Conservation (phyloP, 2,329 filamentous ascomycete species). For the Cladosporium cucumerinum region DNA sequence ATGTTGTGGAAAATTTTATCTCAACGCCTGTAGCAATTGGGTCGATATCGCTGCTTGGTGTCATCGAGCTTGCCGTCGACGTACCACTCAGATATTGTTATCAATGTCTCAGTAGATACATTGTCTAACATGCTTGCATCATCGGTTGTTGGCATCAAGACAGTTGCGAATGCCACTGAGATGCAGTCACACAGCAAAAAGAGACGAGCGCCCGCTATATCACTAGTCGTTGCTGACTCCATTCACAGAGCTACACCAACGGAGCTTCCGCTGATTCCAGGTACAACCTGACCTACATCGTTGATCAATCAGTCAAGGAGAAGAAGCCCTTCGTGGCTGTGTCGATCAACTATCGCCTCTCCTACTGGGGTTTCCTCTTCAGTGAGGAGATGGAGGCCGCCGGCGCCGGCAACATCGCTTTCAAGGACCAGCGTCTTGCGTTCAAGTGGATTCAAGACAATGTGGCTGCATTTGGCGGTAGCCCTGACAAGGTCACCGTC, state of each 20-base stretch:
- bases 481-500: conserved; percentile 71
- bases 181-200: not conserved
- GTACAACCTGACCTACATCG: conserved; percentile 56
- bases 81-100: not conserved
- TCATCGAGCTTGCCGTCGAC: not conserved
- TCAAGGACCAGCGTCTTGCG: conserved; percentile 19
- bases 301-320: conserved; percentile 58
- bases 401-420: conserved; percentile 29
- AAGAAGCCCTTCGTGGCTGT: conserved; percentile 52
- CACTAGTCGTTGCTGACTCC: not conserved
- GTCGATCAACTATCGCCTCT: conserved; percentile 60
- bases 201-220: not conserved
- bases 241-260: conserved; percentile 1
- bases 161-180: not conserved
- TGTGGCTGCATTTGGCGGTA: conserved; percentile 58
- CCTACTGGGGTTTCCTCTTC: conserved; percentile 14
- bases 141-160: not conserved
- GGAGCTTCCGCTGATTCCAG: conserved; percentile 43
- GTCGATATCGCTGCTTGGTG: not conserved
- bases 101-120: not conserved
- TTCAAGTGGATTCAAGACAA: conserved; percentile 43
- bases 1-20: not conserved
- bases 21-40: not conserved
- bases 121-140: not conserved
- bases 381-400: conserved; percentile 9